Evolutionary conservation across 1,139 yeast genomes (phyloP).

Genomic region (Geotrichum phurueaensis): DNA sequence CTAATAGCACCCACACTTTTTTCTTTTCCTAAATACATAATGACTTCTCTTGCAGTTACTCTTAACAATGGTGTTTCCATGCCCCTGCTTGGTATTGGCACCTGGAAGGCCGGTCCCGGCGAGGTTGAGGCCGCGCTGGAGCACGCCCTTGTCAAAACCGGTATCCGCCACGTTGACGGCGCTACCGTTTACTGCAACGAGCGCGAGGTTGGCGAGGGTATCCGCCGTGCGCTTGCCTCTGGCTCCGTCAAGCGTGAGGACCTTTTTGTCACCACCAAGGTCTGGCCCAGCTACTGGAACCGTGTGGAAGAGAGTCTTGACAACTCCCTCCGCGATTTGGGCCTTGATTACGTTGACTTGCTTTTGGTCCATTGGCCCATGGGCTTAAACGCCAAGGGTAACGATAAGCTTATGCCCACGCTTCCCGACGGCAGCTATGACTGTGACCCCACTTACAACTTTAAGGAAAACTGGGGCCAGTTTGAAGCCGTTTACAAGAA

Average conservation of each 20-base stretch:
- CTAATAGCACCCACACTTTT: neutral
- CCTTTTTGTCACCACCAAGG: conserved; percentile 66
- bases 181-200: conserved; percentile 56
- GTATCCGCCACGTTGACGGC: conserved; percentile 61
- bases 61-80: conserved; percentile 38
- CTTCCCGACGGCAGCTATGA: conserved; percentile 42
- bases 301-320: conserved; percentile 56
- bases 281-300: conserved; percentile 72
- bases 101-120: conserved; percentile 49
- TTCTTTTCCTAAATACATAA: neutral
- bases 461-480: conserved; percentile 60
- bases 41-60: conserved; percentile 23
- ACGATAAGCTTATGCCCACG: conserved; percentile 39
- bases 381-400: conserved; percentile 44
- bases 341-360: conserved; percentile 76
- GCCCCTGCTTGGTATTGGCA: conserved; percentile 54
- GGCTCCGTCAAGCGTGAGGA: conserved; percentile 47
- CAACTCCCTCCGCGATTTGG: conserved; percentile 57
- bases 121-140: conserved; percentile 32
- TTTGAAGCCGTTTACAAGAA: conserved; percentile 55
- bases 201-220: conserved; percentile 48
- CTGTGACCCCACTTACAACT: conserved; percentile 47
- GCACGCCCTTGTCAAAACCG: conserved; percentile 31
- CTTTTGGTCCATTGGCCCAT: conserved; percentile 88
- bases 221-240: conserved; percentile 27